These are phyloP conservation scores for Chrysopogon serrulatus DNA, from an alignment of 176 grass and related monocot species.

Conservation along the genomic window DNA sequence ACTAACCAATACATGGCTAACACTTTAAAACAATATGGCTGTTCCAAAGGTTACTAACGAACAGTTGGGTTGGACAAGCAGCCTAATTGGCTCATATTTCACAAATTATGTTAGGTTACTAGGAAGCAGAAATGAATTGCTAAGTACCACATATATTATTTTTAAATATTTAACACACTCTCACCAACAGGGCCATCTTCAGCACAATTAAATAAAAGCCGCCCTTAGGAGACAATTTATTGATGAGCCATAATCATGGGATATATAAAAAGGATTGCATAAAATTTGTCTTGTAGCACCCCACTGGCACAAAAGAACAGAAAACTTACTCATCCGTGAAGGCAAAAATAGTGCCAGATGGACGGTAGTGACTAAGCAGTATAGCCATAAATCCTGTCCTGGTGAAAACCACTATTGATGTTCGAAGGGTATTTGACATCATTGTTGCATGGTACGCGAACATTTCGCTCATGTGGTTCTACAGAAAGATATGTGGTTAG, in stretches of 20 bases:
- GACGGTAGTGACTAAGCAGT: conserved; percentile 91
- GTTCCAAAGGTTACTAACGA: neutral
- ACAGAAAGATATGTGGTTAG: conserved; percentile 3
- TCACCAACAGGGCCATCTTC: neutral
- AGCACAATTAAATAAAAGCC: neutral
- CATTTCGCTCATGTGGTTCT: conserved; percentile 99
- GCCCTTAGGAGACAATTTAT: neutral
- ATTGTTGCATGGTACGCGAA: conserved; percentile 98
- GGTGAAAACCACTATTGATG: conserved; percentile 98
- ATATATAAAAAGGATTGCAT: neutral
- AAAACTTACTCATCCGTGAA: conserved; percentile 88
- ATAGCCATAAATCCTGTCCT: conserved; percentile 94
- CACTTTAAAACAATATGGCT: neutral
- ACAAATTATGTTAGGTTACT: neutral
- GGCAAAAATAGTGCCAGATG: conserved; percentile 96
- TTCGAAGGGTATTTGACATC: conserved; percentile 96
- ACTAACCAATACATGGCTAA: neutral
- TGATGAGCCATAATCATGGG: neutral
- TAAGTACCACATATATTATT: neutral
- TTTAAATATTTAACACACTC: neutral
- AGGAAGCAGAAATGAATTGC: neutral
- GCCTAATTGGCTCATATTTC: neutral
- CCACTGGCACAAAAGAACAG: neutral
- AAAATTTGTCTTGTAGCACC: neutral
- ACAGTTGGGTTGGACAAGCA: neutral